Conservation (phyloP, 73 alveolate genomes). For the Paraurostyla sp. region DNA sequence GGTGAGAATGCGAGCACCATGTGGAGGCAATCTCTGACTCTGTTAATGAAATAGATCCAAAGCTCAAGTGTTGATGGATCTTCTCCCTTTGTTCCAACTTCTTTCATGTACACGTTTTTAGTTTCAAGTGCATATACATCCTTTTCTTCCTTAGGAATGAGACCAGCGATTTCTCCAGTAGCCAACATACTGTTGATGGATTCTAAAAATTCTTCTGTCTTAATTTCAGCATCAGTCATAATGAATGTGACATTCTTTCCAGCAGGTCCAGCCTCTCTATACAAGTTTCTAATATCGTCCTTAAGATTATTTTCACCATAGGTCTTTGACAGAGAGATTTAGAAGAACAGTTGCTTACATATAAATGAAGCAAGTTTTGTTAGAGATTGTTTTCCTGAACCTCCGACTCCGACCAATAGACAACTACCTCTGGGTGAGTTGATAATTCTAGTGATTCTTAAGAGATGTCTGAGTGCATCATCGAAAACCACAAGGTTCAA, state of each 20-base stretch:
- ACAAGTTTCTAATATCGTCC: conserved; percentile 92
- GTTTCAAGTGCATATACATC: conserved; percentile 95
- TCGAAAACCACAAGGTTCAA: conserved; percentile 99
- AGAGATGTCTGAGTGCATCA: conserved; percentile 99
- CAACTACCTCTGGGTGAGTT: conserved; percentile 98
- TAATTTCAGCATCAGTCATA: conserved; percentile 99
- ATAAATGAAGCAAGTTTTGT: conserved; percentile 99
- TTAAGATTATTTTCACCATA: conserved; percentile 94
- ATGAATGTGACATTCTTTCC: conserved; percentile 97
- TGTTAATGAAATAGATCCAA: conserved; percentile 96
- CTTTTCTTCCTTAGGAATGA: conserved; percentile 99
- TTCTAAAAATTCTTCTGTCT: conserved; percentile 99
- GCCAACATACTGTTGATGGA: conserved; percentile 96
- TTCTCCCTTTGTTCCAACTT: conserved; percentile 84
- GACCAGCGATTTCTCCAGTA: conserved; percentile 99
- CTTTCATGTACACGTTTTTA: conserved; percentile 90
- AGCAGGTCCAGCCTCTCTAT: conserved; percentile 95
- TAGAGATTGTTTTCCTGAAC: conserved; percentile 99
- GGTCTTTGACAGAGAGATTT: conserved; percentile 95
- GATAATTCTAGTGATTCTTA: conserved; percentile 97
- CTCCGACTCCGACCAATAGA: conserved; percentile 99
- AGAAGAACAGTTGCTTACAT: conserved; percentile 82
- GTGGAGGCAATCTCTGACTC: conserved; percentile 99
- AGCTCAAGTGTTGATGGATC: conserved; percentile 91
- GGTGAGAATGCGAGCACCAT: conserved; percentile 99